Base-by-base conservation (phyloP, 75 land plant species). In the Adiantum capillusveneris region DNA sequence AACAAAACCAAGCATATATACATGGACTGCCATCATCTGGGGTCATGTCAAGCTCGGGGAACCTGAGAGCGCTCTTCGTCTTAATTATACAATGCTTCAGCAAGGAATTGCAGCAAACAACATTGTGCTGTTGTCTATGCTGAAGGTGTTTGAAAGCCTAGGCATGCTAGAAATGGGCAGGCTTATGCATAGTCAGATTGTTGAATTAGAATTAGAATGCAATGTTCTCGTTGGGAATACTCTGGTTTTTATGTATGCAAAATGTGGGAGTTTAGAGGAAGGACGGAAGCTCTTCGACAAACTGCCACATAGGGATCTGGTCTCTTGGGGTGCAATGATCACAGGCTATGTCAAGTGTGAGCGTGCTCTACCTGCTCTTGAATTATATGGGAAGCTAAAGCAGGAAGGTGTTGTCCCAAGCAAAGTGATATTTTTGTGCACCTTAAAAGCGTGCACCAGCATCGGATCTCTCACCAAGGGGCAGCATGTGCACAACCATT, bases 81-180 rank as follows among this genome's bases (percentile, higher is more conserved):
- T 65, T 19, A 70, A 56, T 59, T 29, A 31, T 14, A 19, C 52
- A 31, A 64, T 81, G 73, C 60, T 26, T 45, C 19, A 55, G 24
- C 24, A 54, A 12, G 45, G 65, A 11, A 26, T 6, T 28, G 16
- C 24, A 26, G 62, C 71, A 26, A 66, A 77, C 62, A 56, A 63
- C 17, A 62, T 44, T 44, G 70, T 81, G 1, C 65, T 74, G 25
- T 31, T 65, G 11, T 31, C 36, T 7, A 44, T 79, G 45, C 30
- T 79, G 25, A 79, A 75, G 60, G 71, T 61, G 0, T 75, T 69
- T 57, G 56, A 59, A 30, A 75, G 78, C n/a, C 63, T 68, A 63
- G 14, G 43, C 11, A 67, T 1, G 36, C 46, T 9, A 56, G 53
- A 31, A 77, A 76, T 11, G 65, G 50, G 66, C 54, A 69, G 27